Conservation (phyloP, 345 rosid genomes). For the Nephelium lappaceum region DNA sequence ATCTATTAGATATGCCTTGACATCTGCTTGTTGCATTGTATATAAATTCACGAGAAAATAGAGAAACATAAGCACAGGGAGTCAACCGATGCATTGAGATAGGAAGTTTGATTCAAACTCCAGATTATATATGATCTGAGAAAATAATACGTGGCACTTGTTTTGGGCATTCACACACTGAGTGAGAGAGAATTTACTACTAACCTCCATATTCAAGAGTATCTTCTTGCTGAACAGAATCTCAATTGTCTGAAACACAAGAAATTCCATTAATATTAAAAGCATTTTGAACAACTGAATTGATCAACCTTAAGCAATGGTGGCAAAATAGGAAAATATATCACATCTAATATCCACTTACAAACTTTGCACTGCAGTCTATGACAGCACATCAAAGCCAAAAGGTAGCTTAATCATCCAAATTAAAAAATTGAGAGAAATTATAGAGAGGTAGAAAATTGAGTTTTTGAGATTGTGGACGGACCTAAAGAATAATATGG, state of each 20-base stretch:
- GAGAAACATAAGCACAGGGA: neutral
- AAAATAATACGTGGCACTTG: neutral
- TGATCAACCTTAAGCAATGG: neutral
- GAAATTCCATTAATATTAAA: neutral
- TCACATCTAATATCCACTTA: neutral
- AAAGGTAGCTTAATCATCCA: neutral
- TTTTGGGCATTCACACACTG: neutral
- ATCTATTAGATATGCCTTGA: neutral
- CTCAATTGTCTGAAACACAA: conserved; percentile 70
- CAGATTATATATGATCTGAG: neutral
- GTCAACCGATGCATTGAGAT: neutral
- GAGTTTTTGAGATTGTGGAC: neutral
- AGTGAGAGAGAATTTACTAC: conserved; percentile 34
- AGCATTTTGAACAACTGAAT: neutral
- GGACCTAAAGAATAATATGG: neutral
- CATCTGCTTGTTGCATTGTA: neutral
- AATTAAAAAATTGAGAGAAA: neutral
- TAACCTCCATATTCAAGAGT: conserved; percentile 75
- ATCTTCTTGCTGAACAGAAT: conserved; percentile 66
- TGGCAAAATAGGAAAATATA: neutral
- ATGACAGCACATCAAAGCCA: neutral
- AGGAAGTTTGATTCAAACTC: neutral
- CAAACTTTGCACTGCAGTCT: neutral
- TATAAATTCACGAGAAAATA: neutral
- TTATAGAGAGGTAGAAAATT: neutral